Conservation (phyloP, 495 filamentous ascomycete genomes). For the Penicillium roqueforti region DNA sequence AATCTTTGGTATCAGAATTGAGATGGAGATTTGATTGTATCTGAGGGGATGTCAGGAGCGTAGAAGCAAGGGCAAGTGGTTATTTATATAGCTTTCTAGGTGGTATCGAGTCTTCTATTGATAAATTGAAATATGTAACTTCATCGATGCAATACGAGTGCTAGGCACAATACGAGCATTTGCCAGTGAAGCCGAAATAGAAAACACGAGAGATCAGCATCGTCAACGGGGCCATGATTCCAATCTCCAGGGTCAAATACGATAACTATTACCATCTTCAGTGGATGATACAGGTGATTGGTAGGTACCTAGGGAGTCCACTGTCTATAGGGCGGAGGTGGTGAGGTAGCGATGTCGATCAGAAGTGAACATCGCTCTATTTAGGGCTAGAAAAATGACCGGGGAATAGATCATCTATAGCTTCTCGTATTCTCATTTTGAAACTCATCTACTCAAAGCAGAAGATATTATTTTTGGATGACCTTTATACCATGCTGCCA, state of each 20-base stretch:
- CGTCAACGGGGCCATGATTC: background rate
- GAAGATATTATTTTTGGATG: background rate
- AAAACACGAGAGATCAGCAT: slow-evolving; percentile 3
- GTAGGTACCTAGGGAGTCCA: background rate
- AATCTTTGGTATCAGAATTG: background rate
- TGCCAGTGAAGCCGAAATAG: background rate
- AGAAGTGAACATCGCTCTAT: background rate
- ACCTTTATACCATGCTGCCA: background rate
- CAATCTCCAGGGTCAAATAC: background rate
- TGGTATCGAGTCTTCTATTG: background rate
- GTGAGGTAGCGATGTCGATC: background rate
- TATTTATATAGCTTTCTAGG: background rate
- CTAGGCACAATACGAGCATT: slow-evolving; percentile 8
- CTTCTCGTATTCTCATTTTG: background rate
- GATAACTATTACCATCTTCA: background rate
- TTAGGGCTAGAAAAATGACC: background rate
- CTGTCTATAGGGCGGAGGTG: background rate
- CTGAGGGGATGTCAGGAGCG: background rate
- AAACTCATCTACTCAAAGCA: background rate
- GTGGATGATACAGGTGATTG: background rate
- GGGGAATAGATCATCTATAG: background rate
- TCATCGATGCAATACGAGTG: slow-evolving; percentile 1
- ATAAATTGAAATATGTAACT: slow-evolving; percentile 1
- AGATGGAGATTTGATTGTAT: background rate
- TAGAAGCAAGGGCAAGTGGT: background rate